Percentiles rank a stretch among this genome's conserved stretches.
Conservation (phyloP, 352 stramenopile genomes). For the Elongisporangium undulatum region DNA sequence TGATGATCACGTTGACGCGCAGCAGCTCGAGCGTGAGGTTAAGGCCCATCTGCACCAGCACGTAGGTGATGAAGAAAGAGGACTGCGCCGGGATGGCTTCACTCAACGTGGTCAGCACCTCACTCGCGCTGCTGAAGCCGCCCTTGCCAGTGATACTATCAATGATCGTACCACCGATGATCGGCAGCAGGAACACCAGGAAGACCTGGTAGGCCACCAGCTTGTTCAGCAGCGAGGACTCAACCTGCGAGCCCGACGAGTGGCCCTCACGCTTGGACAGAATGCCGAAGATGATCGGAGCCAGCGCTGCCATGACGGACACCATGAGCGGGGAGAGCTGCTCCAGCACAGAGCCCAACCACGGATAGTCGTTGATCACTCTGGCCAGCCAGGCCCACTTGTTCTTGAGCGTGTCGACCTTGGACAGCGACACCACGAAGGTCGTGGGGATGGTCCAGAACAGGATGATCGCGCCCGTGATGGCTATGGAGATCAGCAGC, state of each 20-base stretch:
- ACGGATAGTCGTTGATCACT: constrained; percentile 52
- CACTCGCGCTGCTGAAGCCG: constrained; percentile 34
- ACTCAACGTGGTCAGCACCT: constrained; percentile 50
- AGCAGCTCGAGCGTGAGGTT: constrained; percentile 66
- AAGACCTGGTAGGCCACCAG: constrained; percentile 81
- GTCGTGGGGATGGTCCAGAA: constrained; percentile 82
- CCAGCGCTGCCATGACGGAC: constrained; percentile 72
- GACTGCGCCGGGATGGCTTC: constrained; percentile 67
- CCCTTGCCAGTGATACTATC: constrained; percentile 54
- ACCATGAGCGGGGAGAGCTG: constrained; percentile 76
- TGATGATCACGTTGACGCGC: constrained; percentile 67
- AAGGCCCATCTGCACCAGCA: constrained; percentile 71
- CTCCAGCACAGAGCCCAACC: constrained; percentile 69
- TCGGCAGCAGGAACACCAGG: constrained; percentile 76
- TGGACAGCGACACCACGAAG: constrained; percentile 72
- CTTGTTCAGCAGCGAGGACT: constrained; percentile 77
- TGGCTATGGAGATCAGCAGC: constrained; percentile 54
- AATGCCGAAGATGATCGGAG: constrained; percentile 81
- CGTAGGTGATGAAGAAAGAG: constrained; percentile 77
- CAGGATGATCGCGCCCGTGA: constrained; percentile 68
- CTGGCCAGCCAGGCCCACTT: constrained; percentile 38
- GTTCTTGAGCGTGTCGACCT: constrained; percentile 46
- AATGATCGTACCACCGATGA: constrained; percentile 78
- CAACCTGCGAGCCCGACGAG: constrained; percentile 51
- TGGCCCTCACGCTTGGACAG: constrained; percentile 80